Percentiles rank a stretch among this genome's conserved stretches.
These are phyloP conservation scores for Tetragonia tetragonoides DNA, from an alignment of 148 eudicot species.

Conservation along the genomic window DNA sequence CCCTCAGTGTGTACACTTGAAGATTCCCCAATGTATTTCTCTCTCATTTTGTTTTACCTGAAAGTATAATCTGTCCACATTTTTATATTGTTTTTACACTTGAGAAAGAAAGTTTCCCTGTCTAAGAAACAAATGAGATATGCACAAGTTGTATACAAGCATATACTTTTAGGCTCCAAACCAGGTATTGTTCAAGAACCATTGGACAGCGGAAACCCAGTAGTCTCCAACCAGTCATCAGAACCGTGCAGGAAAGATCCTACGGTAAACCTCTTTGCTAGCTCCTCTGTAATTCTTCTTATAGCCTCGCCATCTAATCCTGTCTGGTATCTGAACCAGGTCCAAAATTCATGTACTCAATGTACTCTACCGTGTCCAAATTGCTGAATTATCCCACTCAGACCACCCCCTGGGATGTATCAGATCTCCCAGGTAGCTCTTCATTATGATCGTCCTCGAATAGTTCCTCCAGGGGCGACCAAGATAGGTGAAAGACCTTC, in stretches of 20 bases:
- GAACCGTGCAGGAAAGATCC: conserved; percentile 48
- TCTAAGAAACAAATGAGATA: background rate
- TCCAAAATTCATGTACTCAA: conserved; percentile 60
- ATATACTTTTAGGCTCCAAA: background rate
- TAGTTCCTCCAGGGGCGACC: conserved; percentile 76
- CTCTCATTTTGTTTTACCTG: background rate
- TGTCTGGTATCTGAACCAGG: conserved; percentile 59
- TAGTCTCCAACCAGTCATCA: conserved; percentile 48
- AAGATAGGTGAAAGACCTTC: conserved; percentile 40
- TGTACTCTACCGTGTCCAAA: conserved; percentile 58
- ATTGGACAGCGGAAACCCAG: conserved; percentile 43
- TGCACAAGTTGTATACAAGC: background rate
- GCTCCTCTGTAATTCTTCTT: conserved; percentile 44
- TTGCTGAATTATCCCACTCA: conserved; percentile 51
- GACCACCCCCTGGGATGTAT: conserved; percentile 65
- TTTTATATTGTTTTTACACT: background rate
- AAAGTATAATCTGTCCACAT: no score
- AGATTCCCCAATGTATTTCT: background rate
- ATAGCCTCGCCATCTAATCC: conserved; percentile 65
- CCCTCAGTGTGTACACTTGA: conserved; percentile 7
- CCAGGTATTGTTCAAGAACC: conserved; percentile 23
- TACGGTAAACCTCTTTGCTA: conserved; percentile 39
- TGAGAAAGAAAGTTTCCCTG: background rate
- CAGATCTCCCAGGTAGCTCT: conserved; percentile 61
- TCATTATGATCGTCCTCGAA: conserved; percentile 53